Base-by-base conservation (phyloP, 1,139 yeast species). In the Yamadazyma taylorii region DNA sequence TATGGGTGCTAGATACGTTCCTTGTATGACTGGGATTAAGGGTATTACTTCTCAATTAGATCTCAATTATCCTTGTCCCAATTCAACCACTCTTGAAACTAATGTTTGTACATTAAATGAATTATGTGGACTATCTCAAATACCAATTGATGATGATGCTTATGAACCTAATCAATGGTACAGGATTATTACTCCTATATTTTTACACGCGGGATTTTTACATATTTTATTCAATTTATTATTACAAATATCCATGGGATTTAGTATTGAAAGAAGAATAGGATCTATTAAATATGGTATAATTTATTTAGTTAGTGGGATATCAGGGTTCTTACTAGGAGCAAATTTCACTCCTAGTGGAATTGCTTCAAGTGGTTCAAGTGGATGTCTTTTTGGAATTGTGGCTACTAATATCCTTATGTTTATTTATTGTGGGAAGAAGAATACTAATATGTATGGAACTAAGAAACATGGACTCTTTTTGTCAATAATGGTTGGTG, bases 281-380 rank as follows among this genome's bases (percentile, higher is more conserved):
- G 92, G 92, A 5, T 56, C 69, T 17, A 44, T 79, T 10, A 70
- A 83, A 44, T 81, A 73, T 52, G 64, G 73, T 9, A 51, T 80
- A 26, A 75, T 84, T 13, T 84, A 84, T 54, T 49, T 84, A 43
- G 63, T 74, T 5, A 64, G 83, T 46, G 92, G 92, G 1, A 72
- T 84, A 11, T 70, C 79, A 0, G 92, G 92, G 3, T 83, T 81
- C 48, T 52, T 84, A 16, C 64, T 84, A 35, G 90, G 92, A 0
- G 81, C 87, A 19, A 83, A 83, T 55, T 83, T 78, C 53, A 74
- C 88, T 2, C 87, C 89, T 1, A 69, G 71, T 37, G 90, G 89
- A 1, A 70, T 81, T 27, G 79, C 87, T 1, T 76, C 84, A 13
- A 78, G 85, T 0, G 92, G 92, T 2, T 87, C 88, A 2, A 76